Percentiles rank a stretch among this genome's conserved stretches.
Evolutionary conservation across 805 yeast genomes (phyloP).

Genomic region (Kluyveromyces starmeri): DNA sequence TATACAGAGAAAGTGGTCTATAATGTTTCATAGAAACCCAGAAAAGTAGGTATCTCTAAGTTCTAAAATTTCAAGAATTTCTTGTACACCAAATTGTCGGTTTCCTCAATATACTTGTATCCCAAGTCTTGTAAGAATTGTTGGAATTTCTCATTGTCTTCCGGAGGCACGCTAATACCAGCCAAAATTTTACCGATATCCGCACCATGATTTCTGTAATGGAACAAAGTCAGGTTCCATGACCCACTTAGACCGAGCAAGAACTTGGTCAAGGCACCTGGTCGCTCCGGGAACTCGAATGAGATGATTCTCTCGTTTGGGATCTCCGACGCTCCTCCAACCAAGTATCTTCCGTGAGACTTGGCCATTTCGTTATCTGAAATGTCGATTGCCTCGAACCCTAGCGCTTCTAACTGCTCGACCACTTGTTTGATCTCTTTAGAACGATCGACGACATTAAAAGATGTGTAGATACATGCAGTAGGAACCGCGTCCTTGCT

Average conservation of each 20-base stretch:
- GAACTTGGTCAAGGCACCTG: conserved; percentile 85
- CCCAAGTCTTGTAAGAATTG: conserved; percentile 62
- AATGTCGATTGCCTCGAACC: conserved; percentile 72
- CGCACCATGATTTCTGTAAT: conserved; percentile 93
- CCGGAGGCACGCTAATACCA: conserved; percentile 77
- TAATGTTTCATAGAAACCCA: too few species aligned
- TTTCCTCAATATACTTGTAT: conserved; percentile 71
- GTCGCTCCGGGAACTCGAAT: conserved; percentile 96
- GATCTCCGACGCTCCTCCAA: conserved; percentile 79
- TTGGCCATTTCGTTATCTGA: conserved; percentile 93
- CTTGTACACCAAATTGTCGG: conserved; percentile 77
- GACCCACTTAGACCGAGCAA: conserved; percentile 58
- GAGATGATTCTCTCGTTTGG: conserved; percentile 68
- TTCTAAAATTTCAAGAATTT: conserved; percentile 48
- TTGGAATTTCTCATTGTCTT: conserved; percentile 56
- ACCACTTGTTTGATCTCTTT: conserved; percentile 63
- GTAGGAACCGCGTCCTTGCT: conserved; percentile 31
- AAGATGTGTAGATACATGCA: conserved; percentile 84
- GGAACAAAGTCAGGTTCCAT: conserved; percentile 93
- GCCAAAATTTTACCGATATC: conserved; percentile 90
- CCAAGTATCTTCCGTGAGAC: conserved; percentile 90
- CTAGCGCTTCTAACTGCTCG: conserved; percentile 47
- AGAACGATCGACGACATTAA: conserved; percentile 68
- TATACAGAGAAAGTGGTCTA: too few species aligned
- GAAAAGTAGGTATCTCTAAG: too few species aligned